A percentile compares a stretch with the other conserved stretches of the same genome.
These are phyloP conservation scores for Phytophthora pini DNA, from an alignment of 352 stramenopile species.

Conservation along the genomic window DNA sequence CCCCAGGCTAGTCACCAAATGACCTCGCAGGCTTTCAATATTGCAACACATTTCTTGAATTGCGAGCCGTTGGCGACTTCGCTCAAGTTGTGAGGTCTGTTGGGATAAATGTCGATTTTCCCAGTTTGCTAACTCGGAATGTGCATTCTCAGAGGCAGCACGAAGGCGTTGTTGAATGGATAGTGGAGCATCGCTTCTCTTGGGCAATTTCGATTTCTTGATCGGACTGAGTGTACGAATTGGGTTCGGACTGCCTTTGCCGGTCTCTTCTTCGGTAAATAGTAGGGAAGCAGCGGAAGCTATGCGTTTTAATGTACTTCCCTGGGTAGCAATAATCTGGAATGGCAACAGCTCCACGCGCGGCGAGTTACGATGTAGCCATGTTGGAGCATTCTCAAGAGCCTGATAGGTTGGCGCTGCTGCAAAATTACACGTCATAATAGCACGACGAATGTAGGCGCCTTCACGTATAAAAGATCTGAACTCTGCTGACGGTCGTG, in stretches of 20 bases:
- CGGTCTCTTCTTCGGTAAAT: slow-evolving; percentile 12
- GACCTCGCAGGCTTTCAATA: slow-evolving; percentile 40
- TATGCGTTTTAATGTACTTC: slow-evolving; percentile 14
- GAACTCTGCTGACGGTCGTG: slow-evolving; percentile 39
- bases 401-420: background rate
- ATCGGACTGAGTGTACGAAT: slow-evolving; percentile 12
- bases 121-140: slow-evolving; percentile 12
- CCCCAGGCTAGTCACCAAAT: slow-evolving; percentile 41
- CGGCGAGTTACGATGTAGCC: background rate
- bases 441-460: slow-evolving; percentile 1
- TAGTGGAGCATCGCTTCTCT: background rate
- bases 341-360: slow-evolving; percentile 8
- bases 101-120: background rate
- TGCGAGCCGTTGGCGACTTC: slow-evolving; percentile 29
- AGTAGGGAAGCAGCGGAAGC: slow-evolving; percentile 5
- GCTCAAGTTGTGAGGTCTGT: slow-evolving; percentile 8
- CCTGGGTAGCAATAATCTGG: slow-evolving; percentile 17
- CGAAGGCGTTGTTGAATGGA: slow-evolving; percentile 22
- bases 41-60: slow-evolving; percentile 29
- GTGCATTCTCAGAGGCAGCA: slow-evolving; percentile 10
- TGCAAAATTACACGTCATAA: slow-evolving; percentile 1
- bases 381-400: slow-evolving; percentile 5
- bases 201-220: background rate
- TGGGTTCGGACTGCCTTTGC: background rate
- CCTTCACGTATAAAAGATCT: slow-evolving; percentile 29